Conservation (phyloP, 2,329 filamentous ascomycete species). For the Penicillium sp. region DNA sequence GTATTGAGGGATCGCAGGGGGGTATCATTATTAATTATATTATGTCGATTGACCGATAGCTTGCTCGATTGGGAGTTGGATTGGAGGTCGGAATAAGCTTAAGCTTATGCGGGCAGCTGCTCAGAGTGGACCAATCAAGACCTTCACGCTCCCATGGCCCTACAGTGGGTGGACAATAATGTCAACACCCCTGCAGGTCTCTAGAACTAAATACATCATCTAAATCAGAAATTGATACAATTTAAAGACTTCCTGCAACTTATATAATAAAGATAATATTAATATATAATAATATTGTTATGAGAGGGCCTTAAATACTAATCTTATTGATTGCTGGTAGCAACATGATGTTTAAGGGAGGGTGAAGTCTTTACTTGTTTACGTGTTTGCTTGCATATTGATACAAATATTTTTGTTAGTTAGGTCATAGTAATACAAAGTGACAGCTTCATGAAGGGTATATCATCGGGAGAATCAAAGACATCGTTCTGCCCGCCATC, state of each 20-base stretch:
- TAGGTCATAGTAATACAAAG: conserved; percentile 10
- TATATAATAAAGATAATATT: too few relatives aligned
- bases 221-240: too few relatives aligned
- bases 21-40: conserved; percentile 36
- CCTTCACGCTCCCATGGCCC: too few relatives aligned
- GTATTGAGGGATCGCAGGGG: conserved; percentile 36
- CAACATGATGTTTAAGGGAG: too few relatives aligned
- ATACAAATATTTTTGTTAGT: conserved; percentile 2
- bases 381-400: background rate
- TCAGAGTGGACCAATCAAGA: background rate
- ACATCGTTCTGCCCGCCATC: background rate
- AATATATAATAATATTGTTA: too few relatives aligned
- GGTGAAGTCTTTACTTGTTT: too few relatives aligned
- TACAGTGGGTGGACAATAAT: too few relatives aligned
- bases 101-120: background rate
- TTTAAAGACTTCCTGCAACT: too few relatives aligned
- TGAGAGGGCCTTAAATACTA: too few relatives aligned
- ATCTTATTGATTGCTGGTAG: too few relatives aligned
- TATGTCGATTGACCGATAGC: background rate
- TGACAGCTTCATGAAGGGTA: conserved; percentile 8
- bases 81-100: background rate
- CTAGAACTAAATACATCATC: too few relatives aligned
- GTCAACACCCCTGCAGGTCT: too few relatives aligned
- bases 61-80: background rate
- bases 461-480: conserved; percentile 2